phyloP scores from a whole-genome alignment of 2,329 filamentous ascomycete genomes.

The Hyphodiscus sp. region DNA sequence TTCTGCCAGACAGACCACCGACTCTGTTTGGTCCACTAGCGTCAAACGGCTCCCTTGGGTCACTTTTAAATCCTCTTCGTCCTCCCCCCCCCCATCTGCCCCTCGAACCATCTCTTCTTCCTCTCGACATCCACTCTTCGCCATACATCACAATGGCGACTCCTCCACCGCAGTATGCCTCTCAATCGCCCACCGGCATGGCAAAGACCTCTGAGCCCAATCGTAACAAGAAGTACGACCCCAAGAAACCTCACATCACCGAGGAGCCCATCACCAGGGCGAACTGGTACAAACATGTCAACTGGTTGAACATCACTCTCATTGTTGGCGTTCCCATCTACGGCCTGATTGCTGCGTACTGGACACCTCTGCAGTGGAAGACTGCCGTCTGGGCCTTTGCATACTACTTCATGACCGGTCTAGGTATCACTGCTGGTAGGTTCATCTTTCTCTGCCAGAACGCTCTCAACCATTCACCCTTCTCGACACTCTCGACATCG shows the following conservation, averaged over 20 bases:
- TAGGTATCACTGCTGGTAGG: constrained; percentile 73
- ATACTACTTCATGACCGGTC: constrained; percentile 80
- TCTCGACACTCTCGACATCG: neutral
- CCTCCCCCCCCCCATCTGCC: too few species aligned
- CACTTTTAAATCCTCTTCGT: constrained; percentile 7
- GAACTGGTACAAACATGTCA: constrained; percentile 90
- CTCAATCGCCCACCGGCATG: constrained; percentile 23
- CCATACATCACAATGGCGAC: constrained; percentile 19
- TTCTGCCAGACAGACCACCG: neutral
- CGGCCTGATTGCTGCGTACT: constrained; percentile 69
- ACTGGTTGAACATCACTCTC: constrained; percentile 84
- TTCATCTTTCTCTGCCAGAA: too few species aligned
- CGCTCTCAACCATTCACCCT: too few species aligned
- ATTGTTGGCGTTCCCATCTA: constrained; percentile 71
- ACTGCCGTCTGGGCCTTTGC: constrained; percentile 66
- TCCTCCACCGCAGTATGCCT: constrained; percentile 10
- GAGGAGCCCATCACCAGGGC: constrained; percentile 71
- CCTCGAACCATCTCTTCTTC: neutral
- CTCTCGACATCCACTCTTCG: constrained; percentile 2
- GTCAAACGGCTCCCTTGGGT: neutral
- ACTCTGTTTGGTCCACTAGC: neutral
- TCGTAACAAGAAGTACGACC: constrained; percentile 39
- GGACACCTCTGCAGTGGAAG: constrained; percentile 66
- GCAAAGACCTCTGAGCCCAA: constrained; percentile 23
- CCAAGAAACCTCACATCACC: constrained; percentile 76